Percentiles rank a stretch among this genome's conserved stretches.
These are phyloP conservation scores for Hypoxylon sp. DNA, from an alignment of 2,329 filamentous ascomycete species.

Conservation along the genomic window DNA sequence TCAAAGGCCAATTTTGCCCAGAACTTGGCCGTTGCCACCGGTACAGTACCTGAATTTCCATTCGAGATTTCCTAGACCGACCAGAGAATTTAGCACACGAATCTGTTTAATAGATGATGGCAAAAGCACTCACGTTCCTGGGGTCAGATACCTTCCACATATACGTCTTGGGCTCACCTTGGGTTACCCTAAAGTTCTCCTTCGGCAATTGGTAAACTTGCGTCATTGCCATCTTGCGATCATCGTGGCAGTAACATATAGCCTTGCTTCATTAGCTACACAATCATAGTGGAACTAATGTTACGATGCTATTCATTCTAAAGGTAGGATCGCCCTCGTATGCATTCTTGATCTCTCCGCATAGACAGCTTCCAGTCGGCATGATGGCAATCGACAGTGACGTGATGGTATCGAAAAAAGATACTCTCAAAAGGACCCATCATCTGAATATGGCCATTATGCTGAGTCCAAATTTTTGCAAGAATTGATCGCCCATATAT, in stretches of 20 bases:
- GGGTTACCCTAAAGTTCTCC: slow-evolving; percentile 18
- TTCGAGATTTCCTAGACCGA: slow-evolving; percentile 24
- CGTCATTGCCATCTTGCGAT: slow-evolving; percentile 24
- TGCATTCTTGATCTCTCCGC: slow-evolving; percentile 28
- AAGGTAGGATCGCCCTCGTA: slow-evolving; percentile 25
- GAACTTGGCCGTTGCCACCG: slow-evolving; percentile 6
- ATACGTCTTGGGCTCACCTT: slow-evolving; percentile 27
- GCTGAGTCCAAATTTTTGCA: no score
- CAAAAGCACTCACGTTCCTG: slow-evolving; percentile 18
- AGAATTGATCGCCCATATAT: neutral
- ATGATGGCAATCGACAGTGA: slow-evolving; percentile 1
- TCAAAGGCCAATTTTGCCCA: slow-evolving; percentile 20
- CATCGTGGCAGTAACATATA: slow-evolving; percentile 31
- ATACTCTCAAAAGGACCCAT: no score
- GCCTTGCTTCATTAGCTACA: slow-evolving; percentile 9
- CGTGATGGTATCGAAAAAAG: neutral
- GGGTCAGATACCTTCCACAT: slow-evolving; percentile 29
- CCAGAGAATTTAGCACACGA: neutral
- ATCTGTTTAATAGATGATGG: neutral
- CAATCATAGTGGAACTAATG: neutral
- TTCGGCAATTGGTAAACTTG: slow-evolving; percentile 27
- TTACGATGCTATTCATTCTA: slow-evolving; percentile 2
- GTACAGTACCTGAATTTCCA: slow-evolving; percentile 23
- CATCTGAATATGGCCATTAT: no score
- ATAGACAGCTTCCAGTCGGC: slow-evolving; percentile 31